Percentiles rank a stretch among this genome's conserved stretches.
Evolutionary conservation across 805 yeast genomes (phyloP).

Genomic region (Pichia kluyveri): DNA sequence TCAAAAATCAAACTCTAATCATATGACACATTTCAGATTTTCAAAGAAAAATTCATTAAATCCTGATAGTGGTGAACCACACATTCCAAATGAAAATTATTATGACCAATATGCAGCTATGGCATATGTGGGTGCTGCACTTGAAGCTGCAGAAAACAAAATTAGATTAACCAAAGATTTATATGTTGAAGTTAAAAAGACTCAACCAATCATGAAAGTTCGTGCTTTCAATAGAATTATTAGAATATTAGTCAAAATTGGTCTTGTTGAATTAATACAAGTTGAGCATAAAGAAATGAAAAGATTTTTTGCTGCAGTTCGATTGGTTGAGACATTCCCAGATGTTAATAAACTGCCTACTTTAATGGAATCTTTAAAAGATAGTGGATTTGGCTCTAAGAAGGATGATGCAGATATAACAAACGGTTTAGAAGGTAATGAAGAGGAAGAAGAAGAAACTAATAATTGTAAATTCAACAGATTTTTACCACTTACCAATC

Average conservation of each 20-base stretch:
- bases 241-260: slow-evolving; percentile 37
- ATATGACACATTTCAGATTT: slow-evolving; percentile 43
- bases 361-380: slow-evolving; percentile 8
- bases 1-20: slow-evolving; percentile 44
- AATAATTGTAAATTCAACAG: slow-evolving; percentile 22
- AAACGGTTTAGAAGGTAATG: slow-evolving; percentile 3
- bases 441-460: slow-evolving; percentile 7
- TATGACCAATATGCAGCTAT: slow-evolving; percentile 16
- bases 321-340: slow-evolving; percentile 12
- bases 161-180: slow-evolving; percentile 55
- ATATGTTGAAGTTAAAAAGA: slow-evolving; percentile 48
- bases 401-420: slow-evolving; percentile 27
- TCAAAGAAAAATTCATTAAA: slow-evolving; percentile 5
- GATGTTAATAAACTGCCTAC: background rate
- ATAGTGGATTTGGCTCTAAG: background rate
- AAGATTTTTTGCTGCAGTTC: slow-evolving; percentile 17
- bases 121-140: slow-evolving; percentile 34
- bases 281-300: slow-evolving; percentile 19
- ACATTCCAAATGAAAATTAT: slow-evolving; percentile 1
- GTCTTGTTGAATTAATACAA: slow-evolving; percentile 13
- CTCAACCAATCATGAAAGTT: slow-evolving; percentile 26
- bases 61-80: slow-evolving; percentile 9
- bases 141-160: slow-evolving; percentile 50
- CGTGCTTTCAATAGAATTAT: slow-evolving; percentile 35
- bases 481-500: slow-evolving; percentile 57